Percentiles rank a stretch among this genome's conserved stretches.
phyloP scores from a whole-genome alignment of 352 stramenopile genomes.

The Pythium monospermum region DNA sequence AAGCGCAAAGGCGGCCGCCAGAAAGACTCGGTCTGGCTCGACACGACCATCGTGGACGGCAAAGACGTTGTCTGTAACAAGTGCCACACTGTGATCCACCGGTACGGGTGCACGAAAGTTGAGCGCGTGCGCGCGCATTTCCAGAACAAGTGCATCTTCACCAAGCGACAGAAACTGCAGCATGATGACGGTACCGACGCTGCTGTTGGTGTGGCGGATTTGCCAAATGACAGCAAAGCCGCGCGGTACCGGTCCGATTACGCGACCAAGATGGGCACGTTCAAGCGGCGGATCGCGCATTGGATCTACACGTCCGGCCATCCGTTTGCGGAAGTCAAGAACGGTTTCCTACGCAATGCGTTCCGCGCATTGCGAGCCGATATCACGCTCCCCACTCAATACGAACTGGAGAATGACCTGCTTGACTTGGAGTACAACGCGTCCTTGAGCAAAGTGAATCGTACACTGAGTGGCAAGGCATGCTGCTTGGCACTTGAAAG shows the following conservation, averaged over 20 bases:
- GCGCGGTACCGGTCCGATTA: slow-evolving; percentile 23
- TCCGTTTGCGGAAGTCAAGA: slow-evolving; percentile 40
- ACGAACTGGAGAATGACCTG: slow-evolving; percentile 63
- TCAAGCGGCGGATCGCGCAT: slow-evolving; percentile 58
- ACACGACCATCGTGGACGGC: slow-evolving; percentile 48
- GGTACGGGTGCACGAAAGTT: slow-evolving; percentile 62
- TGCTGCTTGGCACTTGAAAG: slow-evolving; percentile 58
- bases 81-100: slow-evolving; percentile 59
- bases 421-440: slow-evolving; percentile 47
- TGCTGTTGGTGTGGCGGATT: slow-evolving; percentile 1
- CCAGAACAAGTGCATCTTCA: slow-evolving; percentile 45
- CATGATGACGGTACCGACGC: slow-evolving; percentile 6
- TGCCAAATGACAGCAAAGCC: slow-evolving; percentile 12
- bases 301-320: slow-evolving; percentile 63
- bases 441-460: slow-evolving; percentile 38
- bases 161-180: slow-evolving; percentile 21
- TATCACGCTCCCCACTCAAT: slow-evolving; percentile 33
- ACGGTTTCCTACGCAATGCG: slow-evolving; percentile 35
- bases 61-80: slow-evolving; percentile 68
- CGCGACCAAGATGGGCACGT: slow-evolving; percentile 43
- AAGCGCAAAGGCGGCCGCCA: slow-evolving; percentile 51
- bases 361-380: slow-evolving; percentile 38
- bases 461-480: slow-evolving; percentile 37
- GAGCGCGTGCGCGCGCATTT: slow-evolving; percentile 71
- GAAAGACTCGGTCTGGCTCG: slow-evolving; percentile 50